Evolutionary conservation across 495 filamentous ascomycete species (phyloP).

Genomic region (Cryomyces minteri): DNA sequence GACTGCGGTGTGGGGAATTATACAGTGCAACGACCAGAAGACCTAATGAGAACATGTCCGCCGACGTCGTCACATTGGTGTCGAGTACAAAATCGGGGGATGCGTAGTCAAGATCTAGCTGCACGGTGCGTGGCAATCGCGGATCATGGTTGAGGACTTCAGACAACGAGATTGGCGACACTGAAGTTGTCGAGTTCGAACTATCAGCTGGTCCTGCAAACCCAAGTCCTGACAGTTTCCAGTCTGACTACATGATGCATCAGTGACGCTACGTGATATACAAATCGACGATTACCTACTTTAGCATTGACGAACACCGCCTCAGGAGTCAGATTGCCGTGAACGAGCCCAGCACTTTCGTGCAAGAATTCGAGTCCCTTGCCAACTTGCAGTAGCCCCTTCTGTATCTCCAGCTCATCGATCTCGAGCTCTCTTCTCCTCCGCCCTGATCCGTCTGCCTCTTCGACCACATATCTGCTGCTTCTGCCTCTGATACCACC

Average conservation of each 20-base stretch:
- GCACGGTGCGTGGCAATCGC: conserved; percentile 64
- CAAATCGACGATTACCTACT: conserved; percentile 23
- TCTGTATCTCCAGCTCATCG: conserved; percentile 94
- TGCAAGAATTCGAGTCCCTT: conserved; percentile 94
- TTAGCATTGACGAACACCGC: conserved; percentile 92
- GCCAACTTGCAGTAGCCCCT: conserved; percentile 78
- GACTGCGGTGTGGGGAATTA: conserved; percentile 78
- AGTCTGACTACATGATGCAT: conserved; percentile 51
- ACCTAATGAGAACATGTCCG: conserved; percentile 87
- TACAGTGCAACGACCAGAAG: conserved; percentile 78
- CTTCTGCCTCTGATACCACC: conserved; percentile 46
- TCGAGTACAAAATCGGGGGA: conserved; percentile 90
- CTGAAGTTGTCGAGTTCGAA: conserved; percentile 38
- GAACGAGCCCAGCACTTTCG: conserved; percentile 84
- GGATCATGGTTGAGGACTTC: conserved; percentile 75
- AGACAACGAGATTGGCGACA: conserved; percentile 58
- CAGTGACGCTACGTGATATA: conserved; percentile 5
- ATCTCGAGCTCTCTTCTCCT: conserved; percentile 71
- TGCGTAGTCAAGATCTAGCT: conserved; percentile 80
- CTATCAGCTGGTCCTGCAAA: conserved; percentile 31
- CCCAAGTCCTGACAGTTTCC: conserved; percentile 89
- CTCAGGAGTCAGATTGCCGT: conserved; percentile 88
- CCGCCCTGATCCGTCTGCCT: conserved; percentile 50
- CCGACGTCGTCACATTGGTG: conserved; percentile 54
- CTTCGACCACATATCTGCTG: conserved; percentile 68